A percentile compares a stretch with the other conserved stretches of the same genome.
Evolutionary conservation across 179 eudicot species (phyloP).

Genomic region (Drosera spatulata): DNA sequence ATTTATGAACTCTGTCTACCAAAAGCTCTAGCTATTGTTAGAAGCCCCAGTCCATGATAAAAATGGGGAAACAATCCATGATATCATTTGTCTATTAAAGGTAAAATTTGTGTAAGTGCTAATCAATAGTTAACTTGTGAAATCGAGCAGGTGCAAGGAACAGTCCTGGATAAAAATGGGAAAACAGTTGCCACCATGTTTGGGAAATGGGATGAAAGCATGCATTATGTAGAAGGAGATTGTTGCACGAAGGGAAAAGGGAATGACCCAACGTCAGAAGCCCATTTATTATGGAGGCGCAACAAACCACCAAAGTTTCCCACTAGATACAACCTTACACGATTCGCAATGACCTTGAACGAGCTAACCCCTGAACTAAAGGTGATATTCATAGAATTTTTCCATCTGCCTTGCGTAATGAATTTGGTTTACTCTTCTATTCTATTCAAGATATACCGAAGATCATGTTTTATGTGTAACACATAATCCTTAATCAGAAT

Average conservation of each 20-base stretch:
- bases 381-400: slow-evolving; percentile 27
- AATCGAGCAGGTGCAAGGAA: slow-evolving; percentile 67
- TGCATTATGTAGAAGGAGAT: slow-evolving; percentile 75
- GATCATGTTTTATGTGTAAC: too few species aligned
- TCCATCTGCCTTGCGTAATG: not conserved
- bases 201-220: slow-evolving; percentile 99
- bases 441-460: too few species aligned
- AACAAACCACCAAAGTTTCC: slow-evolving; percentile 70
- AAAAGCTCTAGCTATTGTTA: too few species aligned
- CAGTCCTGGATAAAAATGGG: slow-evolving; percentile 77
- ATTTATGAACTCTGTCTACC: too few species aligned
- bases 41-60: too few species aligned
- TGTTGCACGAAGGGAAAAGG: slow-evolving; percentile 65
- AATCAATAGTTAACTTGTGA: too few species aligned
- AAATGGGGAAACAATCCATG: too few species aligned
- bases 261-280: slow-evolving; percentile 35
- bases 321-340: slow-evolving; percentile 81
- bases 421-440: too few species aligned
- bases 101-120: too few species aligned
- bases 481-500: too few species aligned
- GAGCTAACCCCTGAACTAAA: slow-evolving; percentile 38
- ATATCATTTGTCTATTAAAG: too few species aligned
- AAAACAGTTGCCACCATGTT: slow-evolving; percentile 71
- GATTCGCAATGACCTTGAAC: slow-evolving; percentile 46
- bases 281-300: slow-evolving; percentile 78